Conservation (phyloP, 768 basidiomycete genomes). For the Fomitopsis serialis region DNA sequence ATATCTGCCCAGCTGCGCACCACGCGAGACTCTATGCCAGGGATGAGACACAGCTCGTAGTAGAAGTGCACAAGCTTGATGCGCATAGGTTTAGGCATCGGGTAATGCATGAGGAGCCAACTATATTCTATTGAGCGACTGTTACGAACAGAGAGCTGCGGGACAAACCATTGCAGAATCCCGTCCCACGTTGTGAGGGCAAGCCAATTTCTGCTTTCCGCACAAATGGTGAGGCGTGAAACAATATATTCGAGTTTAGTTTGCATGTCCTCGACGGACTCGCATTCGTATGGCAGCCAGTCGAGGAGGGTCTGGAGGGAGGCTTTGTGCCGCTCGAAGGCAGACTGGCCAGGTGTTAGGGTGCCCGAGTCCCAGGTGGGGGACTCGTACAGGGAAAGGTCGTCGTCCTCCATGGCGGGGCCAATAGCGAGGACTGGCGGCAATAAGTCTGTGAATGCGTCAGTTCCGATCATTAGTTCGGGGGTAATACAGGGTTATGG, state of each 20-base stretch:
- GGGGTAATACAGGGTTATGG: not conserved
- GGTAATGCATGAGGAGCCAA: slow-evolving; percentile 81
- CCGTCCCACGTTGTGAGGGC: slow-evolving; percentile 75
- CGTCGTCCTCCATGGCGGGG: slow-evolving; percentile 53
- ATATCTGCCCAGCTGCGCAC: slow-evolving; percentile 76
- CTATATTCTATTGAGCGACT: slow-evolving; percentile 28
- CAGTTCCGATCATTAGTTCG: not conserved
- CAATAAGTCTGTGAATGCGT: not conserved
- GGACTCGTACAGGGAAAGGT: slow-evolving; percentile 41
- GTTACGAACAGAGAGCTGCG: not conserved
- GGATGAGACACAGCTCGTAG: slow-evolving; percentile 73
- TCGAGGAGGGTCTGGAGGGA: slow-evolving; percentile 62
- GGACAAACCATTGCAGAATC: slow-evolving; percentile 64
- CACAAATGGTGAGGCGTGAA: slow-evolving; percentile 61
- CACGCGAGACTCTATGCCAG: slow-evolving; percentile 69
- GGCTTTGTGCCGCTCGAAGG: slow-evolving; percentile 52
- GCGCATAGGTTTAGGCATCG: slow-evolving; percentile 61
- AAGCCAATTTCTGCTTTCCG: slow-evolving; percentile 72
- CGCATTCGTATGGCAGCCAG: slow-evolving; percentile 69
- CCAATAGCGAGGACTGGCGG: slow-evolving; percentile 5
- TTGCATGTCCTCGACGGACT: slow-evolving; percentile 69
- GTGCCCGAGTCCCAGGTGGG: slow-evolving; percentile 28
- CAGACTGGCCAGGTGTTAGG: slow-evolving; percentile 22
- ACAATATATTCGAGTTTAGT: slow-evolving; percentile 63
- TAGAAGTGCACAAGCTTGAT: slow-evolving; percentile 71